Evolutionary conservation across 2,329 filamentous ascomycete genomes (phyloP).

Genomic region (Ceratocystis lukuohia): DNA sequence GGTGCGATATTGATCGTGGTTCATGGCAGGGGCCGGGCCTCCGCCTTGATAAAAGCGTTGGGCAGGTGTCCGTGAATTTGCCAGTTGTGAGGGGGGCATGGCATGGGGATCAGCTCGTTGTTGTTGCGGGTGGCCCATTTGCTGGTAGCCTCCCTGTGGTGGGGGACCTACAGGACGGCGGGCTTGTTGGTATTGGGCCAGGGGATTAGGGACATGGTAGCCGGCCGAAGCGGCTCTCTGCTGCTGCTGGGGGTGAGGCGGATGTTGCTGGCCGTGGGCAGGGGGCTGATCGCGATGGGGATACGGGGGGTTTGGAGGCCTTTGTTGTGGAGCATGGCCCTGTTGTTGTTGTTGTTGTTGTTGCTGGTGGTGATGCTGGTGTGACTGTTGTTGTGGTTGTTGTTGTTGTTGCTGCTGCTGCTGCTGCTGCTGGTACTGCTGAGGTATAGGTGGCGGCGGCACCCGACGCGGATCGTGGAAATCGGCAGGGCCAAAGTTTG

Average conservation of each 20-base stretch:
- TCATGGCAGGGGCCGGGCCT: constrained; percentile 55
- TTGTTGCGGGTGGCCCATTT: constrained; percentile 11
- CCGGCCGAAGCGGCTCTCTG: constrained; percentile 40
- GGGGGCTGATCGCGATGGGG: constrained; percentile 5
- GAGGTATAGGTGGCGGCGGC: constrained; percentile 26
- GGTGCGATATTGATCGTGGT: constrained; percentile 78
- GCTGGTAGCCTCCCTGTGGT: constrained; percentile 32
- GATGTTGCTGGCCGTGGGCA: constrained; percentile 11
- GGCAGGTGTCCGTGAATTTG: constrained; percentile 27
- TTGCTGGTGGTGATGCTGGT: constrained; percentile 5
- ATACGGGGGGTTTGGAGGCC: not conserved
- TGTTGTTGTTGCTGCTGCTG: constrained; percentile 24
- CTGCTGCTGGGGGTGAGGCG: constrained; percentile 26
- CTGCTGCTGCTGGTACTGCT: constrained; percentile 27
- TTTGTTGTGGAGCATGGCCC: constrained; percentile 5
- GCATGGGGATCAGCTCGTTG: constrained; percentile 44
- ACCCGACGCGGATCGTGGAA: constrained; percentile 30
- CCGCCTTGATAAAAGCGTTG: constrained; percentile 50
- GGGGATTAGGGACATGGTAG: constrained; percentile 32
- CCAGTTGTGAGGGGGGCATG: constrained; percentile 30
- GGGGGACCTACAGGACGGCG: constrained; percentile 23
- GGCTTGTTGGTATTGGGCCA: constrained; percentile 34
- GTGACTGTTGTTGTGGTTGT: constrained; percentile 24
- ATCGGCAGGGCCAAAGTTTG: constrained; percentile 35
- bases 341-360: not conserved